These are phyloP conservation scores for Fraxinus quadrangulata DNA, from an alignment of 257 asterid genomes.

Conservation along the genomic window DNA sequence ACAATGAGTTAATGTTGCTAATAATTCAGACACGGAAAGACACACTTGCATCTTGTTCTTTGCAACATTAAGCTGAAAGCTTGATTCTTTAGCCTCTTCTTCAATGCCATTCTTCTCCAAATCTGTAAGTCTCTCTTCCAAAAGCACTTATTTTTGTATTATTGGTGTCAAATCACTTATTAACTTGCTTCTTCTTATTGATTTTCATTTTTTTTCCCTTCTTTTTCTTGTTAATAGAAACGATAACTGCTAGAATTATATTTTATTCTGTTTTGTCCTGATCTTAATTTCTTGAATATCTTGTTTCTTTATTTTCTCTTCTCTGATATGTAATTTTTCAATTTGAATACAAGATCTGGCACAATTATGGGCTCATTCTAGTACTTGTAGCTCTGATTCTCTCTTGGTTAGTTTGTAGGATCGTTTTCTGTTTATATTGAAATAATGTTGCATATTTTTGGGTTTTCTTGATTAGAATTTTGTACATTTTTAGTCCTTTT, in stretches of 20 bases:
- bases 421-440: too few relatives aligned
- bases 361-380: not conserved
- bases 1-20: not conserved
- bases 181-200: not conserved
- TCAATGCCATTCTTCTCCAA: slow-evolving; percentile 22
- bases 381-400: not conserved
- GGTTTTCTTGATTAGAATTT: slow-evolving; percentile 5
- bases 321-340: not conserved
- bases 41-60: slow-evolving; percentile 17
- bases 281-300: not conserved
- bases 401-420: not conserved
- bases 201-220: not conserved
- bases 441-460: not conserved
- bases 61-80: slow-evolving; percentile 16
- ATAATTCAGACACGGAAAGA: not conserved
- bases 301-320: not conserved
- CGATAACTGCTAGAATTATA: not conserved
- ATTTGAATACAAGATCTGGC: slow-evolving; percentile 13
- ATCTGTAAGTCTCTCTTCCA: slow-evolving; percentile 13
- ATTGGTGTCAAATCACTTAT: not conserved
- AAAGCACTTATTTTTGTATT: not conserved
- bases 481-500: not conserved
- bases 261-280: not conserved
- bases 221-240: not conserved
- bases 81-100: slow-evolving; percentile 12